Evolutionary conservation across 1,139 yeast species (phyloP), one percentile per base, ranked within the genome.

Genomic region (Martiniozyma asiatica): DNA sequence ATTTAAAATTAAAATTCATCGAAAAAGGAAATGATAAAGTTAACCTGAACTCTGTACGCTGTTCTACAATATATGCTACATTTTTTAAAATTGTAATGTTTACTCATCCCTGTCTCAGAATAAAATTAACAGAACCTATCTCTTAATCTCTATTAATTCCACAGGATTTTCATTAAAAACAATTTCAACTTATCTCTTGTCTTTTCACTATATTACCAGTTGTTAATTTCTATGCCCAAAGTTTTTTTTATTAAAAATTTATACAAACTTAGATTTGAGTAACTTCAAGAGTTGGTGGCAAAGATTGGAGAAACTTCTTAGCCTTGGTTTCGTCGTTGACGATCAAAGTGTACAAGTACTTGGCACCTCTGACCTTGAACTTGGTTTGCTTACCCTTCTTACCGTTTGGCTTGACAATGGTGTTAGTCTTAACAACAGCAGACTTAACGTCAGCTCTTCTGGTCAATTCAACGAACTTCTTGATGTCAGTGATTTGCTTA

Each of bases 281-380:
- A 32, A 50, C 53, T 41, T 47, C 73, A 63, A 87, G 75, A 58
- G 85, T 75, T 63, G 97, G 95, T 65, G 97, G 96, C 61, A 89
- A 76, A 58, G 97, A 81, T 74, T 89, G 96, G 61, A 82, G 81
- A 68, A 89, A 76, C 76, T 89, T 92, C 78, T 82, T 80, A 57
- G 97, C 98, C 77, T 85, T 87, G 63, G 85, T 81, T 59, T 87
- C 82, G 65, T 92, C 98, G 70, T 81, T 76, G 57, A 89, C 89
- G 54, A 81, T 81, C 65, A 89, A 75, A 56, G 98, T 89, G 84
- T 89, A 89, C 59, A 84, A 78, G 74, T 81, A 66, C 65, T 73
- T 82, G 50, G 95, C 59, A 64, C 96, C 95, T 75, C 98, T 84
- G 59, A 89, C 85, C 84, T 92, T 89, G 89, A 89, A 89, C 72